Percentiles rank a stretch among this genome's conserved stretches.
Evolutionary conservation across 176 grass and related monocot species (phyloP).

Genomic region (Cenchrus fungigraminus): DNA sequence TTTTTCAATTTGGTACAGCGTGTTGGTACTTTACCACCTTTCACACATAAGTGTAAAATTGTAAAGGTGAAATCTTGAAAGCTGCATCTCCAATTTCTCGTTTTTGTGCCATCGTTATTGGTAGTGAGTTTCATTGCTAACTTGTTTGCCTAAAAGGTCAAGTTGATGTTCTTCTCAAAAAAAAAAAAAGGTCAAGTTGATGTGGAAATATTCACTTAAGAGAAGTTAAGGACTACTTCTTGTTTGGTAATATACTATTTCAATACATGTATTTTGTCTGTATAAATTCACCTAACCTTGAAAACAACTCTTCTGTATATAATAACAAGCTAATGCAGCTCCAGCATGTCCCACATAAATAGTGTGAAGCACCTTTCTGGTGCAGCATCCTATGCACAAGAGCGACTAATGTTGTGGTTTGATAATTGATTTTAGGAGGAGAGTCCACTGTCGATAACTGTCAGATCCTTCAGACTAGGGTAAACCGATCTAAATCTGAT

Average conservation of each 20-base stretch:
- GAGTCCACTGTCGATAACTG: slow-evolving; percentile 88
- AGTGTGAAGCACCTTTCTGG: background rate
- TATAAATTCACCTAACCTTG: background rate
- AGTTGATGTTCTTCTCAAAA: too few species aligned
- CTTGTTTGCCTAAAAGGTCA: background rate
- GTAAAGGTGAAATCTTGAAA: background rate
- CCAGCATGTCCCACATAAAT: background rate
- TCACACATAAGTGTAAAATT: background rate
- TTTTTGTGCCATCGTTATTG: background rate
- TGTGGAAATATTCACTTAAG: background rate
- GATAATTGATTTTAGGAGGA: slow-evolving; percentile 61
- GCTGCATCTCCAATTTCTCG: background rate
- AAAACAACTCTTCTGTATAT: background rate
- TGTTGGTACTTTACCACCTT: background rate
- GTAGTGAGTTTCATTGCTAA: background rate
- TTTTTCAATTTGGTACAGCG: background rate
- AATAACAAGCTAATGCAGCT: background rate
- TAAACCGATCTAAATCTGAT: slow-evolving; percentile 84
- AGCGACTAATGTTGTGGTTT: background rate
- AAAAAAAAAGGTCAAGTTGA: too few species aligned
- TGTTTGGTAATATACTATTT: background rate
- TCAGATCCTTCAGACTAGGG: slow-evolving; percentile 93
- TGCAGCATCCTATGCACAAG: background rate
- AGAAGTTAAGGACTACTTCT: background rate
- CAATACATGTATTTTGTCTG: background rate